These are phyloP conservation scores for Phytopythium ostracodes DNA, from an alignment of 352 stramenopile species.

Conservation along the genomic window DNA sequence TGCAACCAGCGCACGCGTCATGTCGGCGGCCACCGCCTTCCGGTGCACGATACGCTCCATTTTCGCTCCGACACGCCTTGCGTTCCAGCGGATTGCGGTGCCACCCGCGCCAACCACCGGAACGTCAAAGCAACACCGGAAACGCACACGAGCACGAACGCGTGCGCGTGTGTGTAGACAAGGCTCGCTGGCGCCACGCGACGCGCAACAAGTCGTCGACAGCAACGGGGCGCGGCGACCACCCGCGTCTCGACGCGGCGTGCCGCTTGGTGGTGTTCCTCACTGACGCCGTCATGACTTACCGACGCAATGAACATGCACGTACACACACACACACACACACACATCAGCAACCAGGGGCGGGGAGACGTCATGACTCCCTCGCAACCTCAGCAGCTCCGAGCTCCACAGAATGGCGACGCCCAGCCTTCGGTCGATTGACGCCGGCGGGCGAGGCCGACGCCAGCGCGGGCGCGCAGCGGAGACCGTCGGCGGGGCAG, in stretches of 20 bases:
- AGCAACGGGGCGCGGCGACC: background rate
- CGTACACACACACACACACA: too few species aligned
- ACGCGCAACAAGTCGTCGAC: background rate
- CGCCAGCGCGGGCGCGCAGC: too few species aligned
- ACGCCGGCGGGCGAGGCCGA: too few species aligned
- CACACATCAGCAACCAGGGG: too few species aligned
- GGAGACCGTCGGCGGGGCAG: too few species aligned
- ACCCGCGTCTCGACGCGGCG: background rate
- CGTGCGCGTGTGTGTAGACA: too few species aligned
- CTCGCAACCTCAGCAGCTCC: too few species aligned
- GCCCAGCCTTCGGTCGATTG: too few species aligned
- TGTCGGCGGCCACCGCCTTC: background rate
- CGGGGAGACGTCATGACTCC: background rate
- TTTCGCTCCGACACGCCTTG: background rate
- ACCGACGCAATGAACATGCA: background rate
- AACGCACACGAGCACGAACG: background rate
- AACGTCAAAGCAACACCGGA: background rate
- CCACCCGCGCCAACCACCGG: background rate
- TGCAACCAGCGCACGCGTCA: too few species aligned
- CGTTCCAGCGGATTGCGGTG: conserved; percentile 2
- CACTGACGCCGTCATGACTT: background rate
- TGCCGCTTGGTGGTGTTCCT: background rate
- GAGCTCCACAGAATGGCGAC: too few species aligned
- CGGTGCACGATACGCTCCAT: background rate
- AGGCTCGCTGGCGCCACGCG: background rate